Conservation (phyloP, 179 eudicot species). For the Gypsophila paniculata region DNA sequence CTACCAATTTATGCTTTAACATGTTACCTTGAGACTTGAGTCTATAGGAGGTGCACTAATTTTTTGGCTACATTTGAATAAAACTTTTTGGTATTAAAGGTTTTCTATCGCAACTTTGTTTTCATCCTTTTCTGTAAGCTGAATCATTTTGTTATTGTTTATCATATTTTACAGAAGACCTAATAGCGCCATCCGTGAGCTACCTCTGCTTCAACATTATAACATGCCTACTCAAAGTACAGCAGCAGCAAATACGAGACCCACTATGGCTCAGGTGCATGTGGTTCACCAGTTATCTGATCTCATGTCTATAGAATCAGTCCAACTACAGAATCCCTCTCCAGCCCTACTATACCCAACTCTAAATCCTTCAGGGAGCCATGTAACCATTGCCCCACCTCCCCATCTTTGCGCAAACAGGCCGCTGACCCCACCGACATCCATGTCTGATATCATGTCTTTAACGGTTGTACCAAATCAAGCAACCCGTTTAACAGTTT, state of each 20-base stretch:
- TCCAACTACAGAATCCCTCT: not conserved
- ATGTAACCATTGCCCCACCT: not conserved
- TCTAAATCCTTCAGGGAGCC: not conserved
- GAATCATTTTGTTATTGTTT: not conserved
- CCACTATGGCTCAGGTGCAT: conserved; percentile 18
- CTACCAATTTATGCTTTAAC: no score
- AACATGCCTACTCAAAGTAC: conserved; percentile 4
- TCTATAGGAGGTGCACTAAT: no score
- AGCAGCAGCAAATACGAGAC: not conserved
- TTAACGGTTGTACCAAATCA: not conserved
- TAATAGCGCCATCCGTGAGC: conserved; percentile 13
- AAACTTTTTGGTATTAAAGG: no score
- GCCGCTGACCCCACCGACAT: not conserved
- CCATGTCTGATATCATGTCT: not conserved
- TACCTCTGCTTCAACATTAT: not conserved
- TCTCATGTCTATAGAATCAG: conserved; percentile 20
- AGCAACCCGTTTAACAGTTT: not conserved
- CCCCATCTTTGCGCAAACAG: conserved; percentile 4
- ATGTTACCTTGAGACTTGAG: no score
- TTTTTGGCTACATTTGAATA: no score
- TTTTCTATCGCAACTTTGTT: not conserved
- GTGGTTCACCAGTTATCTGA: conserved; percentile 28
- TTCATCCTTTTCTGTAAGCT: not conserved
- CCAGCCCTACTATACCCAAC: not conserved
- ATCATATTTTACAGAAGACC: conserved; percentile 14